These are phyloP conservation scores for Pichia exigua DNA, from an alignment of 805 yeast genomes.

Conservation along the genomic window DNA sequence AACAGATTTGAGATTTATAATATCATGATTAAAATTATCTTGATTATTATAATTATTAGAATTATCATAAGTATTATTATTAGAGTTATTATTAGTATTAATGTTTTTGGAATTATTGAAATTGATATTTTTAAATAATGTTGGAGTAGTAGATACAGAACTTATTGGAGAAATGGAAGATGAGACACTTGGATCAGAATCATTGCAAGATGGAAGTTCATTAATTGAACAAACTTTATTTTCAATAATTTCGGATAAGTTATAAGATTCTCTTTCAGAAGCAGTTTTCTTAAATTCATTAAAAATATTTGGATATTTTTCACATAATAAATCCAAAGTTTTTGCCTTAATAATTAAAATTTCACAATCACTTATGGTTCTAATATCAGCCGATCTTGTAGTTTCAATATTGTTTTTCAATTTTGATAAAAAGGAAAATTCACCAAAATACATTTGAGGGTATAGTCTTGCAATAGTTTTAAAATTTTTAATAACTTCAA, in stretches of 20 bases:
- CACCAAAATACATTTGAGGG: conserved; percentile 66
- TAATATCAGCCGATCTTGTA: conserved; percentile 53
- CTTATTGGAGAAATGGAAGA: background rate
- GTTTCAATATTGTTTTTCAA: conserved; percentile 25
- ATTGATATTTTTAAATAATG: background rate
- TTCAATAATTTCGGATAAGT: background rate
- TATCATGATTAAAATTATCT: background rate
- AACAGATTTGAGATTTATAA: background rate
- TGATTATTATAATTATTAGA: background rate
- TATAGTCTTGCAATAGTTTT: conserved; percentile 49
- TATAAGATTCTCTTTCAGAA: conserved; percentile 32
- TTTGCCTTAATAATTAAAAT: conserved; percentile 53
- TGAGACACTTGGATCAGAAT: no score
- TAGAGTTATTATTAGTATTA: background rate
- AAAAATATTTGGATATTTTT: conserved; percentile 48
- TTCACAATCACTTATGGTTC: conserved; percentile 54
- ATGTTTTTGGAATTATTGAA: background rate
- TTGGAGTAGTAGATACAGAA: background rate
- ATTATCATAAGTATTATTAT: background rate
- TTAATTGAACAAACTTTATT: no score
- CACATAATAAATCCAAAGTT: conserved; percentile 45
- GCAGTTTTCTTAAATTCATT: conserved; percentile 59
- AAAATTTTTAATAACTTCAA: conserved; percentile 49
- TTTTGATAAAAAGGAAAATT: conserved; percentile 57
- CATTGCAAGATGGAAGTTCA: no score